phyloP scores from a whole-genome alignment of 2,329 filamentous ascomycete genomes.

The Curvularia sp. region DNA sequence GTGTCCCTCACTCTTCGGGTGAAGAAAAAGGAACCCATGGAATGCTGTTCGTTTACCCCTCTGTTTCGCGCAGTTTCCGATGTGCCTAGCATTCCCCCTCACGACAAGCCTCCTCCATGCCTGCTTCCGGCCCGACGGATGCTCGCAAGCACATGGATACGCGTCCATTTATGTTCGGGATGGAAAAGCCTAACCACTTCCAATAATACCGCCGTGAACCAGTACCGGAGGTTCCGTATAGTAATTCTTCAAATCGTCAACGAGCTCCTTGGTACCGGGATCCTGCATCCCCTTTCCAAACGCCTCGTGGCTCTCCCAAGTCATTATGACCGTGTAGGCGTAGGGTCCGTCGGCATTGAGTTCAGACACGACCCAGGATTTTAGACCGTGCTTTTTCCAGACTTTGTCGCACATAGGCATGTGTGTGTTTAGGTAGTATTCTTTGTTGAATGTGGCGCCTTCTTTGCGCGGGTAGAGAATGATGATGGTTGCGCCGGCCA shows the following conservation, averaged over 20 bases:
- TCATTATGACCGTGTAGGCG: slow-evolving; percentile 23
- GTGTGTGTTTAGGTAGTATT: slow-evolving; percentile 59
- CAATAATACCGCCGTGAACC: slow-evolving; percentile 30
- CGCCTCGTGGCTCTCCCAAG: slow-evolving; percentile 37
- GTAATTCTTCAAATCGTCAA: slow-evolving; percentile 47
- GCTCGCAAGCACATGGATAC: too few relatives aligned
- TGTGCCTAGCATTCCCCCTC: background rate
- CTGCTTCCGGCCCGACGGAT: too few relatives aligned
- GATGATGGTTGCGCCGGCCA: slow-evolving; percentile 26
- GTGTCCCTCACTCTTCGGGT: background rate
- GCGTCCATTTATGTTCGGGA: too few relatives aligned
- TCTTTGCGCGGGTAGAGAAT: slow-evolving; percentile 54
- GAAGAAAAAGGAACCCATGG: background rate
- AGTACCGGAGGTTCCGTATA: slow-evolving; percentile 47
- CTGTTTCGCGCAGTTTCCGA: background rate
- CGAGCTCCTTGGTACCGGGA: slow-evolving; percentile 41
- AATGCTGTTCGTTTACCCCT: background rate
- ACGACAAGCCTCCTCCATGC: too few relatives aligned
- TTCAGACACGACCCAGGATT: slow-evolving; percentile 32
- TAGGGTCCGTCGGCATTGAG: slow-evolving; percentile 34
- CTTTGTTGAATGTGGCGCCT: slow-evolving; percentile 55
- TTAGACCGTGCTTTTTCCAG: slow-evolving; percentile 53
- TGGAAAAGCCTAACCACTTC: slow-evolving; percentile 9
- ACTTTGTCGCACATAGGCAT: slow-evolving; percentile 54
- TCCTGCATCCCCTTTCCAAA: slow-evolving; percentile 31